Evolutionary conservation across 164 flowering plant species (phyloP).

Genomic region (Piper betle): DNA sequence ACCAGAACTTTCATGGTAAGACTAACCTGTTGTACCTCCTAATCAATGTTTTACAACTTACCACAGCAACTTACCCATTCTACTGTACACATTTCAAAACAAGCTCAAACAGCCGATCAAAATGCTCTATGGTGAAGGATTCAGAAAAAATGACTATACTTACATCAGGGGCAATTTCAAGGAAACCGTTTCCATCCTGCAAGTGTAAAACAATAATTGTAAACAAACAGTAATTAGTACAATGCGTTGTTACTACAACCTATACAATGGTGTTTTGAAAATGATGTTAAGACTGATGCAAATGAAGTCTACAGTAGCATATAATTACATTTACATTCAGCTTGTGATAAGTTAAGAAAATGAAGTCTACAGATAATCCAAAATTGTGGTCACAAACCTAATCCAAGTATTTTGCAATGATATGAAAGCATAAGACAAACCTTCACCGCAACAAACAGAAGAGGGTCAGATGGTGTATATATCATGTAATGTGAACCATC

Average conservation of each 20-base stretch:
- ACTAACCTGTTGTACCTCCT: no score
- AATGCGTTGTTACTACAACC: no score
- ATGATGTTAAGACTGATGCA: not conserved
- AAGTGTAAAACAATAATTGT: slow-evolving; percentile 11
- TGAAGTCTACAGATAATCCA: not conserved
- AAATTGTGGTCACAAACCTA: not conserved
- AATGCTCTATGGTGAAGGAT: no score
- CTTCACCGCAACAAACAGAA: slow-evolving; percentile 89
- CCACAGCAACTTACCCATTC: no score
- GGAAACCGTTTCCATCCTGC: slow-evolving; percentile 59
- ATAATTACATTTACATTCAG: no score
- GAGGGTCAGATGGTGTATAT: slow-evolving; percentile 92
- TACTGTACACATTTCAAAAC: no score
- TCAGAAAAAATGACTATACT: slow-evolving; percentile 15
- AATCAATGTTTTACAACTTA: no score
- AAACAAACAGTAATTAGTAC: not conserved
- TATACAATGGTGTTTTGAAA: no score
- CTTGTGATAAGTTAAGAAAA: no score
- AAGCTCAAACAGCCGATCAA: no score
- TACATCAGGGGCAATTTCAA: slow-evolving; percentile 92
- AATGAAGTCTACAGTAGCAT: not conserved
- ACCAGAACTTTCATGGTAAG: no score
- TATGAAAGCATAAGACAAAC: slow-evolving; percentile 19
- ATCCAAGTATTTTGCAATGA: not conserved
- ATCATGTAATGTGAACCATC: slow-evolving; percentile 90